Evolutionary conservation across 768 basidiomycete genomes (phyloP).

Genomic region (Megacollybia marginata): DNA sequence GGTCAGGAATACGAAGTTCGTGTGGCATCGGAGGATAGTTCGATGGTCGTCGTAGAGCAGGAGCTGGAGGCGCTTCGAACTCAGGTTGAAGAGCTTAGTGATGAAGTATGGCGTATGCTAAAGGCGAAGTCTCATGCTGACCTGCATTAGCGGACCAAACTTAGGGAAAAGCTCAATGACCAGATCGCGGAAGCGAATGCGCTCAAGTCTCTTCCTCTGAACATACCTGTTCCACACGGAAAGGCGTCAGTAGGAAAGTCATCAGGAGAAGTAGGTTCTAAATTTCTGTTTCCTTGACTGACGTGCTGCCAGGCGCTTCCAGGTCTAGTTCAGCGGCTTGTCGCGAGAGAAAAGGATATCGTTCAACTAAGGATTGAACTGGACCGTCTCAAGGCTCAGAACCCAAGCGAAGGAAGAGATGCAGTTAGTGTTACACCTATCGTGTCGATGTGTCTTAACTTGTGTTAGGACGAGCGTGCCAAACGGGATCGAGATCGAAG

Average conservation of each 20-base stretch:
- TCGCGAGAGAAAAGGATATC: conserved; percentile 83
- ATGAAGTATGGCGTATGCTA: conserved; percentile 43
- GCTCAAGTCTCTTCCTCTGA: conserved; percentile 43
- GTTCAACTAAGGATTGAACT: conserved; percentile 66
- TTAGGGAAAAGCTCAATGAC: conserved; percentile 50
- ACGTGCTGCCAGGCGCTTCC: too few species aligned
- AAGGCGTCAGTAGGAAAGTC: too few species aligned
- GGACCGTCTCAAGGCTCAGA: conserved; percentile 51
- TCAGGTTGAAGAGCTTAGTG: conserved; percentile 55
- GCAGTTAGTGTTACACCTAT: conserved; percentile 34
- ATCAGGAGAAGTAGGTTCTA: too few species aligned
- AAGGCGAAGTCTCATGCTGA: neutral
- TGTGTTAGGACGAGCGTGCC: conserved; percentile 58
- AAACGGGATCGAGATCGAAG: conserved; percentile 69
- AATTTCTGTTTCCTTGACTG: too few species aligned
- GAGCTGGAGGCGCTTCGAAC: conserved; percentile 54
- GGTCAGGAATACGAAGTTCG: conserved; percentile 55
- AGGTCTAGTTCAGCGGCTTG: conserved; percentile 55
- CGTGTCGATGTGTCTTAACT: neutral
- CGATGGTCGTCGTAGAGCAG: conserved; percentile 40
- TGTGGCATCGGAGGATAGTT: conserved; percentile 26
- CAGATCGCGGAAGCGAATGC: conserved; percentile 65
- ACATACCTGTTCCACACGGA: too few species aligned
- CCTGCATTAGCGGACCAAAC: conserved; percentile 33
- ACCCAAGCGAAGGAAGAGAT: conserved; percentile 50